These are phyloP conservation scores for Wolfiporia cocos DNA, from an alignment of 1,284 basidiomycete species.

Conservation along the genomic window DNA sequence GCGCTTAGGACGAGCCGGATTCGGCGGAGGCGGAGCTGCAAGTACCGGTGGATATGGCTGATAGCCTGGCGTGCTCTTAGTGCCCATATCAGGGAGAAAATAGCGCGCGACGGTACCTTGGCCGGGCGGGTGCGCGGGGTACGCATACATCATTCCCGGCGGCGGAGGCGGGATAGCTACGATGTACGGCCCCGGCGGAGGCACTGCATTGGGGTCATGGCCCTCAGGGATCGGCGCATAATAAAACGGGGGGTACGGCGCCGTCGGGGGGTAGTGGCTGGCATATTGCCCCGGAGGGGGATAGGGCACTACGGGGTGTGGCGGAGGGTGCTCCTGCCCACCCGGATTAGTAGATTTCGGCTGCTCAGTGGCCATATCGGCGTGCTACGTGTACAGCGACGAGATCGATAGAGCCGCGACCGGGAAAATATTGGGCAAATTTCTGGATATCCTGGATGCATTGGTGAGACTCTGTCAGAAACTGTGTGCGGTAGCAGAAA, in stretches of 20 bases:
- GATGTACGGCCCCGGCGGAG: conserved; percentile 35
- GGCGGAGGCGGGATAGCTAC: conserved; percentile 42
- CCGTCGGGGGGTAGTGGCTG: conserved; percentile 39
- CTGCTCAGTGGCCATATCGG: conserved; percentile 24
- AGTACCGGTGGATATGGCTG: conserved; percentile 26
- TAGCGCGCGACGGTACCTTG: conserved; percentile 34
- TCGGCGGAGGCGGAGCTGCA: conserved; percentile 18
- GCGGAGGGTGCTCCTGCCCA: conserved; percentile 22
- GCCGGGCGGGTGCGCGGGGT: conserved; percentile 38
- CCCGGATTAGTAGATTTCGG: conserved; percentile 22
- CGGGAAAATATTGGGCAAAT: not conserved
- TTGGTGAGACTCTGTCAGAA: conserved; percentile 3
- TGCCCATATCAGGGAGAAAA: not conserved
- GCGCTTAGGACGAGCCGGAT: conserved; percentile 50
- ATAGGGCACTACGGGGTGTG: conserved; percentile 27
- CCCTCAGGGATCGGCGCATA: conserved; percentile 36
- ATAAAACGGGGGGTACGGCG: conserved; percentile 42
- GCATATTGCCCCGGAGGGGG: conserved; percentile 37
- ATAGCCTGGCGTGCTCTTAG: too few relatives aligned
- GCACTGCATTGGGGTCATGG: conserved; percentile 37
- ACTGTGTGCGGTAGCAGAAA: conserved; percentile 1
- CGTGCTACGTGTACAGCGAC: not conserved
- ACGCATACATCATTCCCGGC: conserved; percentile 63
- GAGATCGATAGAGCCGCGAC: not conserved
- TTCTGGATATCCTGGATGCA: conserved; percentile 10